Base-by-base conservation (phyloP, 2,329 filamentous ascomycete genomes). In the Fusarium newnesense region DNA sequence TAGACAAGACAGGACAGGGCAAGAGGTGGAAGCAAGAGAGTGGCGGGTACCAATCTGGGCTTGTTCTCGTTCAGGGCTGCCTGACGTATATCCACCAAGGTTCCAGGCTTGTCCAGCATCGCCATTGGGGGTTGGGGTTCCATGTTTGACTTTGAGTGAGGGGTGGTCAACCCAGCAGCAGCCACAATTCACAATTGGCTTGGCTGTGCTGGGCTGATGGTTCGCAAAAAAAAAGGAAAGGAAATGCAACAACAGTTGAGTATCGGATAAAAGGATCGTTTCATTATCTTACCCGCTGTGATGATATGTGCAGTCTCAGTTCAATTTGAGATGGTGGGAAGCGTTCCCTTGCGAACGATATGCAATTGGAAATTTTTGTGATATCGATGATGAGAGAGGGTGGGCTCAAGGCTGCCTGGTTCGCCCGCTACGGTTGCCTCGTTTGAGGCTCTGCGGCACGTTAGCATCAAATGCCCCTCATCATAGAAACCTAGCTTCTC, bases 391-490 rank as follows among this genome's bases (percentile, higher is more conserved):
- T 62, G 50, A 15, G 36, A 15, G 36, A 26, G 21, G 40, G n/a
- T 49, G 46, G 46, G 46, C 28, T n/a, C 13, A 11, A 18, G 60
- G 49, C 24, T 24, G 52, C 46, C 24, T 67, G 65, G 65, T 54
- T 68, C 65, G 65, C 65, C 62, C 32, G 32, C 9, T 26, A 28
- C 10, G 47, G 47, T 16, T 64, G 42, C 42, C 49, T 54, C 15
- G 12, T 8, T 28, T 67, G 64, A 32, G 65, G 65, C 65, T 68
- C 65, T 68, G 65, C 46, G 16, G 28, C 16, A 15, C 18, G 24
- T 67, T 50, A 67, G 46, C 19, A 26, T 39, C 43, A 21, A 39
- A 28, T 39, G 50, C 53, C 65, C 62, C 40, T 32, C 53, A 21
- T 39, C 12, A 6, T 46, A 37, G 32, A 34, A 26, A 16, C 44